Evolutionary conservation across 345 rosid species (phyloP).

Genomic region (Eucalyptus sideroxylon): DNA sequence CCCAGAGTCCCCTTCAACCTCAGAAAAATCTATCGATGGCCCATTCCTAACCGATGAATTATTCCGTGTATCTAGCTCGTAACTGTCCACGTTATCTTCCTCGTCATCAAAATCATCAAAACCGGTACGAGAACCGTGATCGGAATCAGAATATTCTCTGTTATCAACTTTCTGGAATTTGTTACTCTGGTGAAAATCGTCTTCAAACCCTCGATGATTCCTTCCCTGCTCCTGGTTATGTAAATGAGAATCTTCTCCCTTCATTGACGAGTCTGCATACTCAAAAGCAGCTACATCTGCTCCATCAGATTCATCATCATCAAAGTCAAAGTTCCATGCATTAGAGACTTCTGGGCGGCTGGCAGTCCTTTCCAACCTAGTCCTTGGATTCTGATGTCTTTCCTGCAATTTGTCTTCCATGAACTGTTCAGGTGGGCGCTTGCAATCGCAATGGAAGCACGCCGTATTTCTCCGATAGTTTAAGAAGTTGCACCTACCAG

Average conservation of each 20-base stretch:
- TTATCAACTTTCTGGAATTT: conserved; percentile 6
- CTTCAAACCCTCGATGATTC: conserved; percentile 24
- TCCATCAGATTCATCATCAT: conserved; percentile 96
- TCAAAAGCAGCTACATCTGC: conserved; percentile 94
- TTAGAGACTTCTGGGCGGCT: conserved; percentile 52
- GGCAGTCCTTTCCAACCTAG: conserved; percentile 28
- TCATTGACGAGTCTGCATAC: conserved; percentile 55
- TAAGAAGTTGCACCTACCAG: conserved; percentile 90
- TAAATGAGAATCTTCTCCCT: conserved; percentile 10
- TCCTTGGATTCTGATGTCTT: conserved; percentile 21
- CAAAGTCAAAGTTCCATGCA: conserved; percentile 97
- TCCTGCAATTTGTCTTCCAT: conserved; percentile 48
- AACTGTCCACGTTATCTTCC: conserved; percentile 90
- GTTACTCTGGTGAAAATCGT: conserved; percentile 9
- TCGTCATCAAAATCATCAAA: conserved; percentile 94
- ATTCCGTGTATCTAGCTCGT: conserved; percentile 54
- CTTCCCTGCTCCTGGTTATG: conserved; percentile 2
- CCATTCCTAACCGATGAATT: conserved; percentile 16
- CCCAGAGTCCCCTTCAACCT: conserved; percentile 24
- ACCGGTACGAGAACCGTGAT: conserved; percentile 34
- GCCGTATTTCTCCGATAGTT: conserved; percentile 89
- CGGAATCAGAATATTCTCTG: conserved; percentile 30
- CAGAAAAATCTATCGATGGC: conserved; percentile 26
- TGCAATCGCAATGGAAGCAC: conserved; percentile 96
- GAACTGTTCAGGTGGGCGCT: conserved; percentile 78